phyloP scores from a whole-genome alignment of 176 grass and related monocot species.

The Triticum turgidum region DNA sequence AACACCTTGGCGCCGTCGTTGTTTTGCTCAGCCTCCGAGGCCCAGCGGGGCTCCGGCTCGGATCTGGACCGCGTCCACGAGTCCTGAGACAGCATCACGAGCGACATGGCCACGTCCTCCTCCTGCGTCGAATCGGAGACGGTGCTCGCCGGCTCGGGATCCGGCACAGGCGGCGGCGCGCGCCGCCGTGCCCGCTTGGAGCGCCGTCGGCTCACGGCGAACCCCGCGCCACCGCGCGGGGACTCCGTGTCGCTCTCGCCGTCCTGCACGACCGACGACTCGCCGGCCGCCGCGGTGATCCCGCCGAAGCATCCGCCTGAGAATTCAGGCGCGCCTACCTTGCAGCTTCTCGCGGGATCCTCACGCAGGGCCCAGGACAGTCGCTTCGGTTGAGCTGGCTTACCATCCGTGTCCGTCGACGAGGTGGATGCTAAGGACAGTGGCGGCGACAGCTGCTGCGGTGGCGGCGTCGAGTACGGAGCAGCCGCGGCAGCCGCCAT shows the following conservation, averaged over 20 bases:
- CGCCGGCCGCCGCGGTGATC: conserved; percentile 19
- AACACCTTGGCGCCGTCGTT: neutral
- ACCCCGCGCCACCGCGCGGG: conserved; percentile 5
- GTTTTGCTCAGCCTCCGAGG: conserved; percentile 33
- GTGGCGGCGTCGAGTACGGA: neutral
- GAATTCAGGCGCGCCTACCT: conserved; percentile 41
- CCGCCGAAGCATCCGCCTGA: neutral
- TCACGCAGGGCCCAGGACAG: conserved; percentile 48
- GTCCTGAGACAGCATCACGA: conserved; percentile 91
- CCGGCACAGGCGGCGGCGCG: neutral
- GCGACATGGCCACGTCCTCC: conserved; percentile 76
- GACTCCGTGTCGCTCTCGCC: conserved; percentile 79
- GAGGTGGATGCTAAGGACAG: conserved; percentile 49
- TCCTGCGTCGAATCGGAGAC: conserved; percentile 66
- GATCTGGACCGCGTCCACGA: conserved; percentile 53
- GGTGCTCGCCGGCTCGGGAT: conserved; percentile 57
- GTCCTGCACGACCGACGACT: conserved; percentile 59
- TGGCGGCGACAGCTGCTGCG: conserved; percentile 22
- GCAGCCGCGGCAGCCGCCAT: conserved; percentile 11
- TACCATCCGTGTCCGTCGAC: conserved; percentile 31
- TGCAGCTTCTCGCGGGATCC: conserved; percentile 53
- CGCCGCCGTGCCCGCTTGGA: conserved; percentile 48
- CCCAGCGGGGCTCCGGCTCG: conserved; percentile 1
- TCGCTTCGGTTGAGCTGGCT: neutral
- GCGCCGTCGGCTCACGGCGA: conserved; percentile 53